phyloP scores from a whole-genome alignment of 495 filamentous ascomycete species.

The Trichoderma parareesei region DNA sequence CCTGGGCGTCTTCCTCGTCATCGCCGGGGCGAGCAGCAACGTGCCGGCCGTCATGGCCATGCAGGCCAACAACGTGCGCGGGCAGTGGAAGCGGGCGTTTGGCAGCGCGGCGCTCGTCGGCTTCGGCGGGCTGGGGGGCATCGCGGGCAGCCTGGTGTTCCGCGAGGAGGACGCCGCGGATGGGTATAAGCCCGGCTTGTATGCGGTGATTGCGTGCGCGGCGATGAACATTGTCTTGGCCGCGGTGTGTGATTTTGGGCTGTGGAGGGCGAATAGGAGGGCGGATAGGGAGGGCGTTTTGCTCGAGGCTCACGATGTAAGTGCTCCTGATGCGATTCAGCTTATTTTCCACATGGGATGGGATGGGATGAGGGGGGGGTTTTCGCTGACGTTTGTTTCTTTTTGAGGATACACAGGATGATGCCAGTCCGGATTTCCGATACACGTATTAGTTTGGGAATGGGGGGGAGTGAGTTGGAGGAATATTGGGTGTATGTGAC shows the following conservation, averaged over 20 bases:
- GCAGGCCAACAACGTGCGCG: conserved; percentile 62
- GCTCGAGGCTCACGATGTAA: conserved; percentile 34
- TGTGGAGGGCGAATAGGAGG: conserved; percentile 29
- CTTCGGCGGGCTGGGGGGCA: conserved; percentile 54
- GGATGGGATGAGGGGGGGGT: too few relatives aligned
- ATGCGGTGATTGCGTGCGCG: conserved; percentile 34
- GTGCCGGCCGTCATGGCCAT: conserved; percentile 51
- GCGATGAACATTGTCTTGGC: conserved; percentile 31
- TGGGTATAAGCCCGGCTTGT: conserved; percentile 35
- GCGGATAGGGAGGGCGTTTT: conserved; percentile 38
- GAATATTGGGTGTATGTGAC: too few relatives aligned
- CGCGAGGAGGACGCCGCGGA: conserved; percentile 29
- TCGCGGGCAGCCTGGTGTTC: conserved; percentile 52
- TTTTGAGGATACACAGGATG: conserved; percentile 22
- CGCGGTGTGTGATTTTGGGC: conserved; percentile 21
- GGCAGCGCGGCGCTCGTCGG: conserved; percentile 50
- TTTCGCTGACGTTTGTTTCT: conserved; percentile 15
- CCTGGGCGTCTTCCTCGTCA: conserved; percentile 56
- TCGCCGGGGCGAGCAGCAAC: conserved; percentile 53
- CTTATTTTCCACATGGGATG: too few relatives aligned
- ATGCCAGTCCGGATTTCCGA: conserved; percentile 35
- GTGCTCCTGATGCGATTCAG: conserved; percentile 9
- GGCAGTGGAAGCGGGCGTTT: conserved; percentile 60
- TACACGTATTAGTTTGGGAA: conserved; percentile 34
- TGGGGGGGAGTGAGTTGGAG: too few relatives aligned